Base-by-base conservation (phyloP, 768 basidiomycete genomes). In the Hirschioporus abietinus region DNA sequence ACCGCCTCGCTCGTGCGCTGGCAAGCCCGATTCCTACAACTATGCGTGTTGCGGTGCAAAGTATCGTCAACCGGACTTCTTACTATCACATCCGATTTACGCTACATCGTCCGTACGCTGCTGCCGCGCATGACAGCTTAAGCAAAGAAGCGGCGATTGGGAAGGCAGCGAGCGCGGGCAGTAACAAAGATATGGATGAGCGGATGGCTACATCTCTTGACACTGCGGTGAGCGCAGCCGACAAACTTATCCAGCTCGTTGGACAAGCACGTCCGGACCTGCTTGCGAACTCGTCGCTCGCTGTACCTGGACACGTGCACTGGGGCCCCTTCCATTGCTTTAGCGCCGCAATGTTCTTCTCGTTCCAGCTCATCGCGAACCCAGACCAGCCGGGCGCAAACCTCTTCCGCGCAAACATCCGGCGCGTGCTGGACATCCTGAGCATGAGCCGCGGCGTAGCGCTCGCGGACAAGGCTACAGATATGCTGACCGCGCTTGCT, bases 281-380 rank as follows among this genome's bases (percentile, higher is more conserved):
- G 75, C 79, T 91, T 34, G 84, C 86, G 42, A 90, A 87, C 65
- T 83, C 85, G 17, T 83, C 88, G 18, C 77, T 88, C 67, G 85
- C 89, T 15, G 89, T 92, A 7, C 90, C 90, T 35, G 91, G 90
- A 2, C 92, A 94, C 76, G 88, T 93, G 84, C 87, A 86, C 70
- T 92, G 90, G 88, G 88, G 88, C 4, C 89, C 91, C 0, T 90
- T 90, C 78, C 91, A 94, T 72, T 86, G 89, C 70, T 93, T 93
- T 79, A 88, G 88, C 63, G 91, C 92, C 23, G 90, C 90, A 62
- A 92, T 93, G 88, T 93, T 93, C 78, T 92, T 93, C 83, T 90
- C 90, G n/a, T 93, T 93, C 78, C 91, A 93, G 71, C 83, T 93
- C 63, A 88, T 92, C 71, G 84, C 87, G 42, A 88, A 91, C 71